Evolutionary conservation across 352 stramenopile genomes (phyloP).

Genomic region (Albugo laibachii): DNA sequence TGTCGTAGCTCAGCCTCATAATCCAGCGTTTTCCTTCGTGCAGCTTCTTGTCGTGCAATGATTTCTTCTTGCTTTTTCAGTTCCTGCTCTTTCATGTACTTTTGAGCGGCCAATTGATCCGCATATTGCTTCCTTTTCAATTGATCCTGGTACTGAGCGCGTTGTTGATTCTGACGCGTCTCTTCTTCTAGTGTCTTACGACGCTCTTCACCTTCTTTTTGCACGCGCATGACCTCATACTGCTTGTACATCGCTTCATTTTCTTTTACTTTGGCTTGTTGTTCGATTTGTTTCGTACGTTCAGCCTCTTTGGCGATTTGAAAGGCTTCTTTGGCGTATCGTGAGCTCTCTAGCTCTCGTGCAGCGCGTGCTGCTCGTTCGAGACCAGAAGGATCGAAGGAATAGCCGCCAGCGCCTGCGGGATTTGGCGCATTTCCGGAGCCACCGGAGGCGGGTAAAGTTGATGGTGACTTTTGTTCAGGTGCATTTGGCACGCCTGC

Average conservation of each 20-base stretch:
- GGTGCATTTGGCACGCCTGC: too few species aligned
- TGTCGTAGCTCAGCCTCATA: slow-evolving; percentile 91
- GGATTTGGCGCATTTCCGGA: too few species aligned
- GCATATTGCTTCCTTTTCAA: slow-evolving; percentile 97
- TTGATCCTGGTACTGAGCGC: slow-evolving; percentile 95
- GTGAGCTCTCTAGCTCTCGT: slow-evolving; percentile 89
- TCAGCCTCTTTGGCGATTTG: slow-evolving; percentile 91
- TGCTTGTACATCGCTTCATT: slow-evolving; percentile 86
- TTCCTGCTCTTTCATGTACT: slow-evolving; percentile 91
- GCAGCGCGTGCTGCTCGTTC: slow-evolving; percentile 95
- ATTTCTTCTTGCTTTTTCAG: slow-evolving; percentile 98
- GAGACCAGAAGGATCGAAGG: slow-evolving; percentile 91
- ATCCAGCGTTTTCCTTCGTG: slow-evolving; percentile 93
- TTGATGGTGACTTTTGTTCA: too few species aligned
- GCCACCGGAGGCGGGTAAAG: too few species aligned
- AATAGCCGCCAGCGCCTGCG: slow-evolving; percentile 16
- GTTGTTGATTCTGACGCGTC: slow-evolving; percentile 92
- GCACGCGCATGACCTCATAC: slow-evolving; percentile 87
- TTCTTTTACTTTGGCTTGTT: slow-evolving; percentile 83
- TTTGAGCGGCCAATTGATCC: slow-evolving; percentile 91
- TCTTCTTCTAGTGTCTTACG: slow-evolving; percentile 94
- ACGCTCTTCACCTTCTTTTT: slow-evolving; percentile 92
- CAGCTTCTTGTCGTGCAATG: slow-evolving; percentile 87
- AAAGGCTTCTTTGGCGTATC: slow-evolving; percentile 87
- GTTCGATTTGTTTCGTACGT: slow-evolving; percentile 87